Evolutionary conservation across 2,329 filamentous ascomycete species (phyloP).

Genomic region (Alternaria brassicicola): DNA sequence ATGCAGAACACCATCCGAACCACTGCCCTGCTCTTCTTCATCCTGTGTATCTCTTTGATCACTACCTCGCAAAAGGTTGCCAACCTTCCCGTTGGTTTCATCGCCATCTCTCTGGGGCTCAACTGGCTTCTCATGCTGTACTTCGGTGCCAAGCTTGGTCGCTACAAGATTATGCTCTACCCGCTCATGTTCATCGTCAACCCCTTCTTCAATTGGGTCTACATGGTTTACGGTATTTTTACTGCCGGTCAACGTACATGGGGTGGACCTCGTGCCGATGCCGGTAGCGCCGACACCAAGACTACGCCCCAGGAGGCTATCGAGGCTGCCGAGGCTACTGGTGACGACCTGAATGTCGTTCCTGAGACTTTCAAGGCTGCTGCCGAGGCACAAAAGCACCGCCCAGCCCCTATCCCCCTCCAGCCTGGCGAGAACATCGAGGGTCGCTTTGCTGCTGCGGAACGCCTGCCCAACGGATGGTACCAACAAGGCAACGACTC

Average conservation of each 20-base stretch:
- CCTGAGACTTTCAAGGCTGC: conserved; percentile 77
- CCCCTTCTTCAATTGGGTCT: conserved; percentile 97
- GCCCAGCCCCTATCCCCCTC: conserved; percentile 64
- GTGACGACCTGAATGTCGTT: conserved; percentile 88
- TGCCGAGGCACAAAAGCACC: conserved; percentile 57
- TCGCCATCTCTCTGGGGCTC: conserved; percentile 86
- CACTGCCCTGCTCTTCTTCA: conserved; percentile 90
- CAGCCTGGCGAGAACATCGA: conserved; percentile 77
- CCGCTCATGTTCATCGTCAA: conserved; percentile 95
- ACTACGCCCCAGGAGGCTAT: conserved; percentile 84
- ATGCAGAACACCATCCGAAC: conserved; percentile 97
- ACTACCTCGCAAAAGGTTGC: conserved; percentile 80
- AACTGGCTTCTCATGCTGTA: conserved; percentile 98
- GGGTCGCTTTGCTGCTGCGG: conserved; percentile 76
- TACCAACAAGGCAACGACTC: conserved; percentile 74
- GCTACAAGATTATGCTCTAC: conserved; percentile 95
- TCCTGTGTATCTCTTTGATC: conserved; percentile 84
- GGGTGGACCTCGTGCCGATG: conserved; percentile 92
- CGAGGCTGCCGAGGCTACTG: conserved; percentile 75
- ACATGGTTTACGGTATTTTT: conserved; percentile 97
- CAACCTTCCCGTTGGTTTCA: conserved; percentile 89
- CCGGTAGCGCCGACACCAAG: conserved; percentile 74
- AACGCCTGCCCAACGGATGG: conserved; percentile 69
- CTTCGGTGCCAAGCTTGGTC: conserved; percentile 83
- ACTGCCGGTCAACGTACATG: conserved; percentile 93